Conservation (phyloP, 2,329 filamentous ascomycete species). For the Chaetothyriales sp. region DNA sequence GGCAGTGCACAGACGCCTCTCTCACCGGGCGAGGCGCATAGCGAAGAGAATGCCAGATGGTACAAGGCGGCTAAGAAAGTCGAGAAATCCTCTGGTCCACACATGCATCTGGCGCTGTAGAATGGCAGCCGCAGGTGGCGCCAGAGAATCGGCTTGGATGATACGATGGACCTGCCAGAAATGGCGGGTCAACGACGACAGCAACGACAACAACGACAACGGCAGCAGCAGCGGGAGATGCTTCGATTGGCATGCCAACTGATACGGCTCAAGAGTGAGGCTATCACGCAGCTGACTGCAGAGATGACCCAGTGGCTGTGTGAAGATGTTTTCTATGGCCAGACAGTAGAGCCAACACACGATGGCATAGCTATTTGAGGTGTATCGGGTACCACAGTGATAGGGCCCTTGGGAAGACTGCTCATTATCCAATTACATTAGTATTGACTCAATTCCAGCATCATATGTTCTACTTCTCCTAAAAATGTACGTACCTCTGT, state of each 20-base stretch:
- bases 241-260: neutral
- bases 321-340: neutral
- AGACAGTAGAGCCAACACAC: no score
- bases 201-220: no score
- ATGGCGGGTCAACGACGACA: neutral
- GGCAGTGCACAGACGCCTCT: neutral
- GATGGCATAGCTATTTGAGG: neutral
- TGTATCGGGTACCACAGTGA: neutral
- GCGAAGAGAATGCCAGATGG: conserved; percentile 17
- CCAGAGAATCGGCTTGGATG: neutral
- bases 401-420: neutral
- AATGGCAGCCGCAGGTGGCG: neutral
- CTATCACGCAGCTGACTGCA: neutral
- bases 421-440: neutral
- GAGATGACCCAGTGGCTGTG: neutral
- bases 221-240: no score
- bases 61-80: conserved; percentile 19
- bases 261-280: neutral
- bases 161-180: neutral
- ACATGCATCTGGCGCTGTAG: conserved; percentile 15
- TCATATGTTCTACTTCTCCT: neutral
- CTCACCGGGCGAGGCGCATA: conserved; percentile 1
- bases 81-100: conserved; percentile 15
- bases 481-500: no score
- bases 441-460: neutral